phyloP scores from a whole-genome alignment of 192 early-diverging fungal genomes.

The Coemansia sp. region DNA sequence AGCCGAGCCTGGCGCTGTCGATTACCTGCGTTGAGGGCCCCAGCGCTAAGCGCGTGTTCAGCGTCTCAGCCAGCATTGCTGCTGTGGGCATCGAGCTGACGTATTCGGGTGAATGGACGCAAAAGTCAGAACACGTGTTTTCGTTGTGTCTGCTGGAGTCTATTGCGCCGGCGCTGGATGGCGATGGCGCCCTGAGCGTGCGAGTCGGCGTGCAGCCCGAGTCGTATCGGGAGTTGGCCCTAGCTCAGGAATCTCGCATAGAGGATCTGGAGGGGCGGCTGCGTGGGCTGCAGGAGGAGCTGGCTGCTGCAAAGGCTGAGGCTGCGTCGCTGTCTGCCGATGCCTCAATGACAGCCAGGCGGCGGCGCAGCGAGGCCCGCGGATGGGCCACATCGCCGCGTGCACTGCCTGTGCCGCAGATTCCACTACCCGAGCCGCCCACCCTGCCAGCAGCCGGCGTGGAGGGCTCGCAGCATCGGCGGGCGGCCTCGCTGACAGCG shows the following conservation, averaged over 20 bases:
- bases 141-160: slow-evolving; percentile 23
- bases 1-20: slow-evolving; percentile 23
- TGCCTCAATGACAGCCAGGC: slow-evolving; percentile 4
- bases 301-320: neutral
- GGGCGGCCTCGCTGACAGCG: slow-evolving; percentile 29
- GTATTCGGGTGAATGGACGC: neutral
- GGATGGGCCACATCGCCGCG: slow-evolving; percentile 46
- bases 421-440: slow-evolving; percentile 1
- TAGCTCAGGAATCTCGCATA: slow-evolving; percentile 29
- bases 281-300: slow-evolving; percentile 4
- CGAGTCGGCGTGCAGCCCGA: slow-evolving; percentile 24
- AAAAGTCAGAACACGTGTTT: slow-evolving; percentile 13
- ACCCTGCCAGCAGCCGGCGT: neutral
- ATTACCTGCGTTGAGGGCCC: slow-evolving; percentile 28
- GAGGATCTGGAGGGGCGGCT: slow-evolving; percentile 18
- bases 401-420: slow-evolving; percentile 8
- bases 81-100: neutral
- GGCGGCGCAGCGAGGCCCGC: slow-evolving; percentile 21
- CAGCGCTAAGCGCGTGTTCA: neutral
- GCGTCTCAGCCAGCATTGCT: slow-evolving; percentile 1
- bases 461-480: slow-evolving; percentile 9
- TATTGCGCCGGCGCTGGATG: slow-evolving; percentile 14
- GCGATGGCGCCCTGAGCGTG: slow-evolving; percentile 15
- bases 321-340: neutral
- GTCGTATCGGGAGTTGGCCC: slow-evolving; percentile 20